Conservation (phyloP, 1,139 yeast genomes). For the Sugiyamaella xylanicola region DNA sequence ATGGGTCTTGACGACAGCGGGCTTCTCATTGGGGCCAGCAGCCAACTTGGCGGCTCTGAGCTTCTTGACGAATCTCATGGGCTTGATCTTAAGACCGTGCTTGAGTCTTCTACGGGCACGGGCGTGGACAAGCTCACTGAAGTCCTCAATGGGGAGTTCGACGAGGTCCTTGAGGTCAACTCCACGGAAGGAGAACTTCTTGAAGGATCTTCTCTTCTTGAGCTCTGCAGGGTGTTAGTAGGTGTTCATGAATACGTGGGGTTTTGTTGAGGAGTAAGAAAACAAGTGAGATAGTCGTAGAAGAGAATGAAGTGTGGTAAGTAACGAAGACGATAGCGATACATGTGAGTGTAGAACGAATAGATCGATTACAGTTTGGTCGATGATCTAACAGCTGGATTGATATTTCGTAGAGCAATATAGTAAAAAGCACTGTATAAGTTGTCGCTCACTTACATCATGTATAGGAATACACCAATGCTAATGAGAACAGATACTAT, state of each 20-base stretch:
- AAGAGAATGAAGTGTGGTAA: too few species aligned
- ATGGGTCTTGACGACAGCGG: conserved; percentile 98
- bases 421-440: too few species aligned
- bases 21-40: conserved; percentile 93
- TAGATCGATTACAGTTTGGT: too few species aligned
- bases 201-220: conserved; percentile 72
- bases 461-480: too few species aligned
- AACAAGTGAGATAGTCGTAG: too few species aligned
- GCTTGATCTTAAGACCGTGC: conserved; percentile 95
- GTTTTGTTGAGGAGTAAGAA: not conserved
- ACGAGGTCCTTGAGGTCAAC: conserved; percentile 94
- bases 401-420: too few species aligned
- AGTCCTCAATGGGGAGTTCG: conserved; percentile 95
- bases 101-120: conserved; percentile 99
- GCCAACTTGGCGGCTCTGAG: conserved; percentile 97
- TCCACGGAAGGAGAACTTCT: conserved; percentile 98
- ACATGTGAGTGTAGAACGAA: too few species aligned
- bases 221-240: conserved; percentile 17
- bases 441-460: too few species aligned
- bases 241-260: not conserved
- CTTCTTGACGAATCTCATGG: conserved; percentile 96
- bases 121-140: conserved; percentile 94
- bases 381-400: too few species aligned
- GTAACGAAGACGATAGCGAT: too few species aligned
- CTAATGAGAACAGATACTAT: too few species aligned